A percentile compares a stretch with the other conserved stretches of the same genome.
phyloP scores from a whole-genome alignment of 257 asterid species.

The Agastache rugosa region DNA sequence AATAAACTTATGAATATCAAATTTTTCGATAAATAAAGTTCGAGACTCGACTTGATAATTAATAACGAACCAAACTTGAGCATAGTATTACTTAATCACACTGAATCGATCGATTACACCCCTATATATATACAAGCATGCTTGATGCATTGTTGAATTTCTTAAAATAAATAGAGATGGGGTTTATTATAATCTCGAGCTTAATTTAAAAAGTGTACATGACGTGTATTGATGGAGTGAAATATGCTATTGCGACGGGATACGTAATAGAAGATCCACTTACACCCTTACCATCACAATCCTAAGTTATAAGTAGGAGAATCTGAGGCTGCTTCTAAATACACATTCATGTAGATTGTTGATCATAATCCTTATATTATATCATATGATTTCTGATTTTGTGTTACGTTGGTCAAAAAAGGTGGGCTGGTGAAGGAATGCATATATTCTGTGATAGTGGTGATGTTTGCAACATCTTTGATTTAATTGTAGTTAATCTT shows the following conservation, averaged over 20 bases:
- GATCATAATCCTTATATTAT: slow-evolving; percentile 33
- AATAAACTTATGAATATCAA: too few relatives aligned
- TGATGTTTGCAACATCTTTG: slow-evolving; percentile 39
- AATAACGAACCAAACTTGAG: not conserved
- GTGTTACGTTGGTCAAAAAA: slow-evolving; percentile 48
- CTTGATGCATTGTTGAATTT: not conserved
- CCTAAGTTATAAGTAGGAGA: slow-evolving; percentile 30
- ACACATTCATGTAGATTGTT: slow-evolving; percentile 33
- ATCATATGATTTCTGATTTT: slow-evolving; percentile 23
- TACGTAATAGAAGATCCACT: slow-evolving; percentile 19
- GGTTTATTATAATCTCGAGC: not conserved
- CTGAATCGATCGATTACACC: too few relatives aligned
- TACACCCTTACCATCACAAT: slow-evolving; percentile 1
- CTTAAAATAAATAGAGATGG: not conserved
- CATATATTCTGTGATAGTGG: slow-evolving; percentile 43
- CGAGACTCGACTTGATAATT: too few relatives aligned
- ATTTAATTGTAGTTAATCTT: slow-evolving; percentile 27
- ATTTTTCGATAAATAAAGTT: too few relatives aligned
- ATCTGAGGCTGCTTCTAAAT: slow-evolving; percentile 32
- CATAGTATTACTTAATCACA: not conserved
- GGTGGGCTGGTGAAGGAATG: slow-evolving; percentile 46
- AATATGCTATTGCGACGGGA: not conserved
- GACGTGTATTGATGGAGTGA: not conserved
- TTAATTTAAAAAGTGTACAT: not conserved
- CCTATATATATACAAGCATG: too few relatives aligned